phyloP scores from a whole-genome alignment of 1,284 basidiomycete genomes.

The Coniophora puteana region DNA sequence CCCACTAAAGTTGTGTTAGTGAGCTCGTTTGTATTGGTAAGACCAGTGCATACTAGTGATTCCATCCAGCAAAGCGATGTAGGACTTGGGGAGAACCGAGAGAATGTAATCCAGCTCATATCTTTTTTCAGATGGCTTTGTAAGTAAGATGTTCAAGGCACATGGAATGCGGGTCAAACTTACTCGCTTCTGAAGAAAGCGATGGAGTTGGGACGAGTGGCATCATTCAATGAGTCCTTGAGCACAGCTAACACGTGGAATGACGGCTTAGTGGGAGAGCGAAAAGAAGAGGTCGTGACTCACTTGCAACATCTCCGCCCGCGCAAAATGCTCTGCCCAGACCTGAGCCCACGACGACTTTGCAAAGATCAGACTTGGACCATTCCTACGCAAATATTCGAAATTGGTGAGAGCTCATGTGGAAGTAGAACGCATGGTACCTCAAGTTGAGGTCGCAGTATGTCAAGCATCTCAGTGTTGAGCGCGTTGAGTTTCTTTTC shows the following conservation, averaged over 20 bases:
- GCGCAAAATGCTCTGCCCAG: constrained; percentile 87
- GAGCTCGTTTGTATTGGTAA: constrained; percentile 8
- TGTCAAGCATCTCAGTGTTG: constrained; percentile 77
- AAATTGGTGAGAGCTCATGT: constrained; percentile 5
- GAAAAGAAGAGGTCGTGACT: constrained; percentile 25
- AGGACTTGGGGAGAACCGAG: constrained; percentile 79
- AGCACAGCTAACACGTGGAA: constrained; percentile 49
- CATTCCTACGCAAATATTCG: constrained; percentile 58
- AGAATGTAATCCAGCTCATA: constrained; percentile 90
- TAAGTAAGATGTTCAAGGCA: constrained; percentile 8
- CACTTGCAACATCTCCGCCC: constrained; percentile 90
- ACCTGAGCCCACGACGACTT: constrained; percentile 77
- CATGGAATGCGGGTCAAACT: constrained; percentile 24
- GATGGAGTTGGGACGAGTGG: constrained; percentile 60
- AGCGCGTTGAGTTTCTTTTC: constrained; percentile 86
- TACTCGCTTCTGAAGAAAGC: constrained; percentile 91
- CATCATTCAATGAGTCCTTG: constrained; percentile 40
- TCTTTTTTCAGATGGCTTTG: too few species aligned
- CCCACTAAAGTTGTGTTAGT: constrained; percentile 65
- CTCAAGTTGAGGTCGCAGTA: constrained; percentile 72
- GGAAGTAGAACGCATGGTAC: constrained; percentile 46
- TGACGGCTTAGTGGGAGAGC: constrained; percentile 7
- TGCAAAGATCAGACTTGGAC: constrained; percentile 70
- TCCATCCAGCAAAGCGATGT: constrained; percentile 89
- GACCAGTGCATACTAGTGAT: constrained; percentile 69